Evolutionary conservation across 306 rosid genomes (phyloP).

Genomic region (Vigna angularis): DNA sequence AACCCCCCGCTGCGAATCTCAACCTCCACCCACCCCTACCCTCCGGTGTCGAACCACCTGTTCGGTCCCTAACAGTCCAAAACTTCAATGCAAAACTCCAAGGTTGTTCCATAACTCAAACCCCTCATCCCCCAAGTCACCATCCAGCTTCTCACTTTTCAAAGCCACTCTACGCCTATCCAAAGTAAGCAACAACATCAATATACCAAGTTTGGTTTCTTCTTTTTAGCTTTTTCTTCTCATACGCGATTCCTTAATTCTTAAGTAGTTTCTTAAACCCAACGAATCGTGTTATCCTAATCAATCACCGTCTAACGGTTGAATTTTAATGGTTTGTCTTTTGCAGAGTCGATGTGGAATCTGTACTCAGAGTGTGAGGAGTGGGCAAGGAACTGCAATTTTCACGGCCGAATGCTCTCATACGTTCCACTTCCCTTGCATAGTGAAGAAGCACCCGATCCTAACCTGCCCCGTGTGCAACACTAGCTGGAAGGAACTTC

Average conservation of each 20-base stretch:
- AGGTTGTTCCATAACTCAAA: slow-evolving; percentile 64
- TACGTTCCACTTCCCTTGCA: slow-evolving; percentile 88
- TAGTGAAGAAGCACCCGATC: slow-evolving; percentile 67
- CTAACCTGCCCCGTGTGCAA: slow-evolving; percentile 81
- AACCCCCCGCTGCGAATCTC: slow-evolving; percentile 75
- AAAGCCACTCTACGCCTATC: slow-evolving; percentile 70
- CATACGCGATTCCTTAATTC: neutral
- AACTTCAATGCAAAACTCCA: slow-evolving; percentile 66
- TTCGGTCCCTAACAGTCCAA: slow-evolving; percentile 78
- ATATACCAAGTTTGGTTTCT: neutral
- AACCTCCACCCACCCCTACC: slow-evolving; percentile 53
- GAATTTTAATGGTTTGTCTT: neutral
- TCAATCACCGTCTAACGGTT: neutral
- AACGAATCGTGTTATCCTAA: neutral
- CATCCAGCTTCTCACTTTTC: slow-evolving; percentile 84
- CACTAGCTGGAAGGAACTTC: slow-evolving; percentile 81
- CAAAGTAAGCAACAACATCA: slow-evolving; percentile 50
- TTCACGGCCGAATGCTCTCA: slow-evolving; percentile 98
- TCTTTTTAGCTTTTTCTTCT: neutral
- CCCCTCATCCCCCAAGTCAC: slow-evolving; percentile 84
- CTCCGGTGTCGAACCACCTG: slow-evolving; percentile 86
- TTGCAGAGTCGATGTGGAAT: slow-evolving; percentile 92
- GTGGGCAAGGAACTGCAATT: slow-evolving; percentile 94
- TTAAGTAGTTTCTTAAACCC: neutral
- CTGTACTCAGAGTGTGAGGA: slow-evolving; percentile 78